Evolutionary conservation across 2,329 filamentous ascomycete genomes (phyloP).

Genomic region (Beauveria sp.): DNA sequence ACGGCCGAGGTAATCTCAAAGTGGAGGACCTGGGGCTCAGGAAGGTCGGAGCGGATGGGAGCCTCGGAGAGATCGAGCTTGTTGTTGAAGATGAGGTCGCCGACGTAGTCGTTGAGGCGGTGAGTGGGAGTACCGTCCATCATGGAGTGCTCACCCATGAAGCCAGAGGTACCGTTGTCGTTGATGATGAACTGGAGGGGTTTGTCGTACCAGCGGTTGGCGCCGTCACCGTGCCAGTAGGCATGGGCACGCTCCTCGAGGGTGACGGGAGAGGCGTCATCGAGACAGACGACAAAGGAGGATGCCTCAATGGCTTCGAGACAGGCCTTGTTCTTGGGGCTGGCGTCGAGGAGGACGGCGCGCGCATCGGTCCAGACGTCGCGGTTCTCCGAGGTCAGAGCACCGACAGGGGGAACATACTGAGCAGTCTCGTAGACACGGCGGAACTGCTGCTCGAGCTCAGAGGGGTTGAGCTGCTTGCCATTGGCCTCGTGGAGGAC

Average conservation of each 20-base stretch:
- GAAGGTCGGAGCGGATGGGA: slow-evolving; percentile 69
- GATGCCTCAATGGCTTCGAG: slow-evolving; percentile 79
- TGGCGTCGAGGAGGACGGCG: slow-evolving; percentile 65
- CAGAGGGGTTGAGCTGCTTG: slow-evolving; percentile 76
- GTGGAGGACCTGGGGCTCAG: slow-evolving; percentile 68
- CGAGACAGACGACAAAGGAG: slow-evolving; percentile 87
- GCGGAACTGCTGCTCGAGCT: slow-evolving; percentile 85
- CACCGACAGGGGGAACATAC: slow-evolving; percentile 66
- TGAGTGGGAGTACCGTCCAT: slow-evolving; percentile 99
- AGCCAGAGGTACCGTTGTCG: slow-evolving; percentile 94
- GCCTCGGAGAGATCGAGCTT: slow-evolving; percentile 84
- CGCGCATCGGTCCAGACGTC: slow-evolving; percentile 87
- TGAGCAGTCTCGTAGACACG: slow-evolving; percentile 72
- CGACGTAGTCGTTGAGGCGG: slow-evolving; percentile 90
- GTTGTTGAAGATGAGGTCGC: slow-evolving; percentile 86
- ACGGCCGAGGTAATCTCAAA: slow-evolving; percentile 73
- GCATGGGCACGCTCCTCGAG: slow-evolving; percentile 90
- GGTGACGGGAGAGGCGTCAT: slow-evolving; percentile 84
- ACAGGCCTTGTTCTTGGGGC: slow-evolving; percentile 67
- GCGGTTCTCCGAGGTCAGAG: slow-evolving; percentile 84
- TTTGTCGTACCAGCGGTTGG: slow-evolving; percentile 97
- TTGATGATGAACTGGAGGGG: slow-evolving; percentile 96
- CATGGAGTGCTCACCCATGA: slow-evolving; percentile 99
- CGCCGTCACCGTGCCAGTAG: slow-evolving; percentile 97
- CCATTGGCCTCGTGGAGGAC: slow-evolving; percentile 73